Evolutionary conservation across 306 rosid genomes (phyloP), one percentile per base, ranked within the genome.

Genomic region (Potentilla sterilis): DNA sequence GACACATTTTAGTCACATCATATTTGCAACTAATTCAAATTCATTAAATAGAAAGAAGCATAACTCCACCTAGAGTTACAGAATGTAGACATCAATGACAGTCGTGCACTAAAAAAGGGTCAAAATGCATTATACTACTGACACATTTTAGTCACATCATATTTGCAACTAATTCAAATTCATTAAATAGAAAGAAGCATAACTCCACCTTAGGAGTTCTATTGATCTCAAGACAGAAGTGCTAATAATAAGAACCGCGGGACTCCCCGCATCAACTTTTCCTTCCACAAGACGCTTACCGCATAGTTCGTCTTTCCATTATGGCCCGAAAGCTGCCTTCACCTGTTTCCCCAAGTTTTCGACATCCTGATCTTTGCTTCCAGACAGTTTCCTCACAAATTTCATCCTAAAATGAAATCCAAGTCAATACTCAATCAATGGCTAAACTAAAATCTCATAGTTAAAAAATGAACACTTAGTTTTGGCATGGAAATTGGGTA

Each of bases 161-260:
- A 28, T 28, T 42, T 51, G 44, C 65, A 72, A 13, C 42, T 37
- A 16, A 61, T 40, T 43, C 43, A 0, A 21, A 51, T 37, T n/a
- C n/a, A n/a, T n/a, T n/a, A 5, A 68, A 42, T 7, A 3, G 18
- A 41, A 72, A 14, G 65, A 48, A 7, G 38, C 10, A 21, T 18
- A 34, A 52, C 70, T 69, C 58, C n/a, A 90, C 98, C 87, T 95
- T 43, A 95, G 75, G 18, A 95, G 89, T 41, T 95, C 93, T 34
- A 90, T 77, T 47, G 90, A 74, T 86, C 97, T 81, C 70, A 95
- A 61, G 40, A 97, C 98, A 70, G 98, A 92, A 55, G 89, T 58
- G 63, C 89, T 71, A 43, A 95, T 34, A 7, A 90, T 62, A 21
- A 95, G 83, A 79, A 95, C 77, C 0, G 92, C 89, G 2, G 98